These are phyloP conservation scores for Cyberlindnera lachancei DNA, from an alignment of 805 yeast genomes.

Conservation along the genomic window DNA sequence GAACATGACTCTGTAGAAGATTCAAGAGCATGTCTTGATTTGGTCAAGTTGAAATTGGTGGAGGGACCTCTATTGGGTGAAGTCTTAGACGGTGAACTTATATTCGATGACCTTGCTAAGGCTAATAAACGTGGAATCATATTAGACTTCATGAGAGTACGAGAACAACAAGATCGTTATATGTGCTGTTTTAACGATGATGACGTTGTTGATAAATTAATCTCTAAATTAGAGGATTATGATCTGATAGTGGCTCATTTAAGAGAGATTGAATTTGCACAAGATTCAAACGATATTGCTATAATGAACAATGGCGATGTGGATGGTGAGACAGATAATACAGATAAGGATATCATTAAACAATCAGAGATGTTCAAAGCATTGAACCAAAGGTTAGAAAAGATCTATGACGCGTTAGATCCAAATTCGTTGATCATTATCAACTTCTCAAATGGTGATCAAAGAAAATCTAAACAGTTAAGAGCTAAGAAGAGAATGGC, in stretches of 20 bases:
- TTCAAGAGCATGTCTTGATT: constrained; percentile 69
- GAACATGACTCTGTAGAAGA: constrained; percentile 85
- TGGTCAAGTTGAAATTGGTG: constrained; percentile 59
- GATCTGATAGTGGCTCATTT: constrained; percentile 48
- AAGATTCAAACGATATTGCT: constrained; percentile 2
- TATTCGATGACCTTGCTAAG: constrained; percentile 33
- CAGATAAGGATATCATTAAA: too few species aligned
- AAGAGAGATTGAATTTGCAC: constrained; percentile 37
- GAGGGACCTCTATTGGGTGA: constrained; percentile 66
- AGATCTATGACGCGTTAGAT: constrained; percentile 48
- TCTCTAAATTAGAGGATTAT: constrained; percentile 12
- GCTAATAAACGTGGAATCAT: constrained; percentile 24
- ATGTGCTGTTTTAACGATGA: constrained; percentile 51
- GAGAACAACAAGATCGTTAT: constrained; percentile 20
- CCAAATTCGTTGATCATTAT: constrained; percentile 52
- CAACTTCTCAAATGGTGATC: constrained; percentile 57
- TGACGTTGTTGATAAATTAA: constrained; percentile 40
- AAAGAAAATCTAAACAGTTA: constrained; percentile 38
- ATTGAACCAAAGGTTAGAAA: constrained; percentile 38
- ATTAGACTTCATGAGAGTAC: constrained; percentile 26
- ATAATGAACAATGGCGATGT: too few species aligned
- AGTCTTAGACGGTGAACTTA: constrained; percentile 32
- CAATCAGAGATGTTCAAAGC: constrained; percentile 5
- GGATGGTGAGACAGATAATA: too few species aligned
- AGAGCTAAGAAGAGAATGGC: constrained; percentile 35